Evolutionary conservation across 2,329 filamentous ascomycete genomes (phyloP), one percentile per base, ranked within the genome.

Genomic region (Hortaea sp.): DNA sequence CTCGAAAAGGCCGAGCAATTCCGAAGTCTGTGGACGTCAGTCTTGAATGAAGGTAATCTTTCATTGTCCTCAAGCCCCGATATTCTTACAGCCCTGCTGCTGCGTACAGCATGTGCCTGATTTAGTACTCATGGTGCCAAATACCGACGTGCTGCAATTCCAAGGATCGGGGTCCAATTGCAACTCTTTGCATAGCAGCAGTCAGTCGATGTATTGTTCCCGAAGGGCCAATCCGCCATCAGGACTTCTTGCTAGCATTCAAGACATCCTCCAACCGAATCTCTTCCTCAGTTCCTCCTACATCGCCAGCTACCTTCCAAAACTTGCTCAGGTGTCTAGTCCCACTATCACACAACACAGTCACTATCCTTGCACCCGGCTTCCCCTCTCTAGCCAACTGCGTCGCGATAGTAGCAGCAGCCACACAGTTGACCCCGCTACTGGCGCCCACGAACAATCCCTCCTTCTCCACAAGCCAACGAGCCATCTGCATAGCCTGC

Each of bases 341-440:
- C n/a, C 87, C 64, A 28, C 56, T 80, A 67, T 94, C 87, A 64
- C 86, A 92, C 6, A 92, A 68, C n/a, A 94, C 72, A 0, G 87
- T 92, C n/a, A 89, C 85, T 38, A 94, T 78, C 35, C 73, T 68
- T 51, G 74, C 72, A 5, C 70, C 74, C 30, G 73, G 75, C 34
- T 31, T 39, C 5, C 40, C 39, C 39, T 42, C 37, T 27, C 32
- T 40, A 9, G 50, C 55, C 10, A 89, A 67, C 38, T 71, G 69
- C 61, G 81, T 74, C 28, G 85, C 85, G 4, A 82, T 74, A 43
- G 75, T 75, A 7, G 85, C 81, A 20, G 86, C 84, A 4, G 85
- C 87, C 38, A 86, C 84, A 74, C 89, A 95, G 65, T 98, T 98
- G 44, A 98, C 90, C n/a, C 89, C 85, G 65, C 85, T 95, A 64